Base-by-base conservation (phyloP, 805 yeast genomes). In the Kodamaea sagamina region DNA sequence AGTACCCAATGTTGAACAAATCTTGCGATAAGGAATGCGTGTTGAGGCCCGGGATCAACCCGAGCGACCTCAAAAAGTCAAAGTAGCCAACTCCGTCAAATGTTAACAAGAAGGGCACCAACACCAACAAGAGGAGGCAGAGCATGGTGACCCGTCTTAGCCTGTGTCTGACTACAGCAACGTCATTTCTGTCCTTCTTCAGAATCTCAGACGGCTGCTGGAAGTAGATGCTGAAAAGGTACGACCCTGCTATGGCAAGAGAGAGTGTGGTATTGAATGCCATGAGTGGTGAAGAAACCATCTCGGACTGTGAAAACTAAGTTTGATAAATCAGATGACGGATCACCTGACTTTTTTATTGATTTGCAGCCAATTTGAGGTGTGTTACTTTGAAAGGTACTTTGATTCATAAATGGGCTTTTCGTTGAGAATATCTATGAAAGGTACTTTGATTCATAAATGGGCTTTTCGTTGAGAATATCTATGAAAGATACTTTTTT, bases 201-300 rank as follows among this genome's bases (percentile, higher is more conserved):
- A 35, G 22, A 17, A 64, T 25, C 6, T 51, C 24, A 5, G 39
- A 32, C 1, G 72, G 71, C 35, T 47, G 57, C 9, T 39, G 27
- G 13, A 62, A 40, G 49, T 72, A 72, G 11, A 79, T 61, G 21
- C 62, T 66, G 3, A 59, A 51, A 11, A 81, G 84, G 54, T 79
- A 81, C 3, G 72, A 61, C 9, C 63, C 42, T 1, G 84, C 73
- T 3, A 77, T 55, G 0, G 57, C 32, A 0, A 64, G 24, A 0
- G 75, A 58, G 4, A 67, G 51, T 0, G 18, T 9, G 16, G 43
- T 32, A 19, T 32, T 22, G 34, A 37, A 27, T 22, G 25, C 29
- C 25, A 37, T 26, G 31, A 15, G 27, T 13, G 34, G 15, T 15
- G 15, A n/a, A 12, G 5, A 12, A 29, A 29, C 18, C 6, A 29